phyloP scores from a whole-genome alignment of 1,139 yeast species.

The Tardiomyces blankii region DNA sequence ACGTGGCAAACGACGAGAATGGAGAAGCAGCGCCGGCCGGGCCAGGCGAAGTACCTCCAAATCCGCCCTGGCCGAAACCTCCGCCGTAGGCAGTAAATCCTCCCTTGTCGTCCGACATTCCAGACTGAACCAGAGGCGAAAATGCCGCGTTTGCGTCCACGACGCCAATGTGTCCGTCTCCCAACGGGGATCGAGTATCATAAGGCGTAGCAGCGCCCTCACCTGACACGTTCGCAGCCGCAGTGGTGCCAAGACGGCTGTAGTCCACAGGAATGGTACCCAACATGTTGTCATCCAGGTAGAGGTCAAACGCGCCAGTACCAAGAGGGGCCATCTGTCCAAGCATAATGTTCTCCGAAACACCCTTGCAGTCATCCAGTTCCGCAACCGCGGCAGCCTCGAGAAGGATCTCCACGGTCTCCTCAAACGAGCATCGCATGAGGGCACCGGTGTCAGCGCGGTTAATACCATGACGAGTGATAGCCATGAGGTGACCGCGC shows the following conservation, averaged over 20 bases:
- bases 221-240: conserved; percentile 14
- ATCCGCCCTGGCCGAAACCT: conserved; percentile 18
- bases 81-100: conserved; percentile 92
- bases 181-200: conserved; percentile 66
- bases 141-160: conserved; percentile 59
- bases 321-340: conserved; percentile 99
- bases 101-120: conserved; percentile 71
- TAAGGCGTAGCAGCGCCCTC: conserved; percentile 79
- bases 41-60: conserved; percentile 35
- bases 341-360: conserved; percentile 92
- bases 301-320: conserved; percentile 95
- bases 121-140: conserved; percentile 89
- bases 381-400: conserved; percentile 99
- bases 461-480: conserved; percentile 98
- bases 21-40: conserved; percentile 45
- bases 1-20: conserved; percentile 60
- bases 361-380: conserved; percentile 96
- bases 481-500: conserved; percentile 97
- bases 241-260: conserved; percentile 19
- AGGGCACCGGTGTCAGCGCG: conserved; percentile 98
- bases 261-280: conserved; percentile 49
- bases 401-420: conserved; percentile 91
- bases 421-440: conserved; percentile 99
- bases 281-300: conserved; percentile 85
- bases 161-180: conserved; percentile 56